phyloP scores from a whole-genome alignment of 177 flowering plant species.

The Vitis hybrid region DNA sequence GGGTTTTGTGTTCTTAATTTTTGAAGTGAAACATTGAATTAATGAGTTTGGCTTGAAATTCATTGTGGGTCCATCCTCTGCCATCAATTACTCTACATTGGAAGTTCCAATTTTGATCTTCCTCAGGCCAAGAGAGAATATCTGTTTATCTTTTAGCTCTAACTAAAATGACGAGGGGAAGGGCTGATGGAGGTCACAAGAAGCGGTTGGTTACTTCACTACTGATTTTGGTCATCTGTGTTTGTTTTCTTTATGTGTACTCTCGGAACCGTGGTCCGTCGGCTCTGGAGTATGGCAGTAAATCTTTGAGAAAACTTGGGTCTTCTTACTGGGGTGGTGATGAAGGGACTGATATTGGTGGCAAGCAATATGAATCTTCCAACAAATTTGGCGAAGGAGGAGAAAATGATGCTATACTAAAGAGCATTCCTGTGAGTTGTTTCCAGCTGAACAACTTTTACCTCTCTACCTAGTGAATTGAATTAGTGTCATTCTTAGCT shows the following conservation, averaged over 20 bases:
- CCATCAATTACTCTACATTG: too few relatives aligned
- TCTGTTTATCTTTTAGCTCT: too few relatives aligned
- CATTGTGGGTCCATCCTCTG: too few relatives aligned
- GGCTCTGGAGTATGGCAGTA: slow-evolving; percentile 34
- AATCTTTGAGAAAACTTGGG: slow-evolving; percentile 31
- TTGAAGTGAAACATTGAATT: too few relatives aligned
- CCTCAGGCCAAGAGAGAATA: too few relatives aligned
- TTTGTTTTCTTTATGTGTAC: slow-evolving; percentile 18
- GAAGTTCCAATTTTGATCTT: too few relatives aligned
- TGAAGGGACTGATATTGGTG: slow-evolving; percentile 22
- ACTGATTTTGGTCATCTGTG: slow-evolving; percentile 13
- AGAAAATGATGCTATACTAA: slow-evolving; percentile 20
- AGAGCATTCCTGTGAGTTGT: slow-evolving; percentile 39
- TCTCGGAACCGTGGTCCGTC: slow-evolving; percentile 24
- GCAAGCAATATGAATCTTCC: slow-evolving; percentile 10
- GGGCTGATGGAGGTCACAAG: slow-evolving; percentile 28
- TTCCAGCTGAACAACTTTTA: neutral
- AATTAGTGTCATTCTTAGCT: neutral
- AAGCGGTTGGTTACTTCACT: slow-evolving; percentile 25
- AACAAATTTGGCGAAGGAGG: slow-evolving; percentile 9
- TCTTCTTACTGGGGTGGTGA: slow-evolving; percentile 40
- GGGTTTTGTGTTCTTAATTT: too few relatives aligned
- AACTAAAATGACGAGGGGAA: slow-evolving; percentile 26
- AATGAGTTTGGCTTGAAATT: too few relatives aligned
- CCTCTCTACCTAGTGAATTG: neutral